These are phyloP conservation scores for Pseudoturritis turrita DNA, from an alignment of 345 rosid species.

Conservation along the genomic window DNA sequence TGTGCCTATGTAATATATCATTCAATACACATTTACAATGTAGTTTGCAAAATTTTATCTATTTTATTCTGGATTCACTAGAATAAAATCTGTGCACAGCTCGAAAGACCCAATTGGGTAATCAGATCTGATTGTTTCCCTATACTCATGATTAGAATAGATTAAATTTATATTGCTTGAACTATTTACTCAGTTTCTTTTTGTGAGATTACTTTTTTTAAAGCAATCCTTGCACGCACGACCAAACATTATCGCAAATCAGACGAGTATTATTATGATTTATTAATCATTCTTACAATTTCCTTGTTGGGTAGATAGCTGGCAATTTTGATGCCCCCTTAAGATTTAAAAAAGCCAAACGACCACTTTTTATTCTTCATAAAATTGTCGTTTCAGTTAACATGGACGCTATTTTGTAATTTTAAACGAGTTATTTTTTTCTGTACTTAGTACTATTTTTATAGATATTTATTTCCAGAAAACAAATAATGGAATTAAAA, in stretches of 20 bases:
- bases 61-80: constrained; percentile 13
- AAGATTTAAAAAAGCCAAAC: neutral
- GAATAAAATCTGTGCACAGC: constrained; percentile 29
- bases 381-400: constrained; percentile 27
- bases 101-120: constrained; percentile 17
- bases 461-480: neutral
- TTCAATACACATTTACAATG: constrained; percentile 6
- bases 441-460: neutral
- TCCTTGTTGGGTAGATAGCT: constrained; percentile 33
- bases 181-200: constrained; percentile 14
- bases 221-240: constrained; percentile 38
- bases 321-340: constrained; percentile 27
- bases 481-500: neutral
- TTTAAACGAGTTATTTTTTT: neutral
- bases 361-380: constrained; percentile 8
- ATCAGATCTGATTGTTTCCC: constrained; percentile 19
- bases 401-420: constrained; percentile 19
- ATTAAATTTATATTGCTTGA: constrained; percentile 12
- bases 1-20: neutral
- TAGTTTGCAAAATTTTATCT: neutral
- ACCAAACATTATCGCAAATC: constrained; percentile 24
- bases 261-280: constrained; percentile 2
- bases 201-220: neutral
- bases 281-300: neutral
- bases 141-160: neutral